A percentile compares a stretch with the other conserved stretches of the same genome.
phyloP scores from a whole-genome alignment of 2,329 filamentous ascomycete genomes.

The Claviceps digitariae region DNA sequence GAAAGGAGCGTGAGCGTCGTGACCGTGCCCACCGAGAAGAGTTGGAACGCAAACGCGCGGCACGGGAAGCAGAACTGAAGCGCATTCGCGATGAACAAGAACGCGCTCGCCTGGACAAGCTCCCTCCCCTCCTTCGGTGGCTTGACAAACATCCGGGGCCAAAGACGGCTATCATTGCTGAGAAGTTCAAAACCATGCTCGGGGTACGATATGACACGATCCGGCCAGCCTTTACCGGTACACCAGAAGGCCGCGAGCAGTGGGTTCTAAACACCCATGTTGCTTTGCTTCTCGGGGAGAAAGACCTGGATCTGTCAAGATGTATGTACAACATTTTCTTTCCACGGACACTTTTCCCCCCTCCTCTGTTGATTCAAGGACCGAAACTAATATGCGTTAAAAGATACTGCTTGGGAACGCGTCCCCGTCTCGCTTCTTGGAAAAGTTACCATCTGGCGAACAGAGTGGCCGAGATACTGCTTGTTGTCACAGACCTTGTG shows the following conservation, averaged over 20 bases:
- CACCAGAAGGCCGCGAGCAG: slow-evolving; percentile 45
- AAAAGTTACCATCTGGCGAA: slow-evolving; percentile 46
- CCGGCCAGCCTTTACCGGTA: slow-evolving; percentile 35
- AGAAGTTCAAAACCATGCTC: slow-evolving; percentile 41
- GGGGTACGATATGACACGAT: slow-evolving; percentile 54
- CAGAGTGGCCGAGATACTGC: slow-evolving; percentile 43
- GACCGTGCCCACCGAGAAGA: slow-evolving; percentile 30
- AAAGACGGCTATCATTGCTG: slow-evolving; percentile 34
- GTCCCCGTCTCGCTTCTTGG: slow-evolving; percentile 38
- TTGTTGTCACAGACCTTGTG: slow-evolving; percentile 36
- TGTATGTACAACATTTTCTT: slow-evolving; percentile 26
- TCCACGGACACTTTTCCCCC: too few relatives aligned
- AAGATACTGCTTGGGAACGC: slow-evolving; percentile 47
- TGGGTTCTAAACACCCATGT: slow-evolving; percentile 54
- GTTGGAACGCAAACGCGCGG: slow-evolving; percentile 33
- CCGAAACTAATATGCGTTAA: slow-evolving; percentile 2
- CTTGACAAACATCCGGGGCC: slow-evolving; percentile 39
- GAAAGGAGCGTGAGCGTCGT: slow-evolving; percentile 34
- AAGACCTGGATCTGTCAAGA: slow-evolving; percentile 44
- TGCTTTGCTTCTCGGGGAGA: slow-evolving; percentile 50
- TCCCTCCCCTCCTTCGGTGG: slow-evolving; percentile 49
- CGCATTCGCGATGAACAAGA: slow-evolving; percentile 41
- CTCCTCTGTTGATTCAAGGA: background rate
- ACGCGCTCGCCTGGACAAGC: slow-evolving; percentile 37
- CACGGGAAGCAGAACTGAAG: slow-evolving; percentile 37